Percentiles rank a stretch among this genome's conserved stretches.
Evolutionary conservation across 164 flowering plant species (phyloP).

Genomic region (Vitis labrusca): DNA sequence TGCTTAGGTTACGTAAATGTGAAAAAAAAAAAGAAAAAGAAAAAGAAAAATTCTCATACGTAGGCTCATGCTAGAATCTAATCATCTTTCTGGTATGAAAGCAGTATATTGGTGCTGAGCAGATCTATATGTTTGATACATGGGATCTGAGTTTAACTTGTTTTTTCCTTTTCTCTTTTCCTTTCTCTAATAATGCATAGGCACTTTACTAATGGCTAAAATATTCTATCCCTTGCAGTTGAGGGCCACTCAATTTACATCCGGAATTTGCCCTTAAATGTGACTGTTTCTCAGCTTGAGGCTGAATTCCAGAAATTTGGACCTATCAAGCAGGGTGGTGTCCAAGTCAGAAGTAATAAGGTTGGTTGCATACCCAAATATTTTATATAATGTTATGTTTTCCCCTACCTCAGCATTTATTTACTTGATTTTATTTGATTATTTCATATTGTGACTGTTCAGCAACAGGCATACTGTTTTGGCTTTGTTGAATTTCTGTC

Average conservation of each 20-base stretch:
- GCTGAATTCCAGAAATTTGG: slow-evolving; percentile 77
- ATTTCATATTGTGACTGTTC: slow-evolving; percentile 12
- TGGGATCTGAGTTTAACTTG: not conserved
- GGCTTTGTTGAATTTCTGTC: slow-evolving; percentile 86
- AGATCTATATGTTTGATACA: not conserved
- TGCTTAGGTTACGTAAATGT: not conserved
- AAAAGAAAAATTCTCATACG: not conserved
- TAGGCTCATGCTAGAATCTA: not conserved
- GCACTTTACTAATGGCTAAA: not conserved
- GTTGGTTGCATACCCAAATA: slow-evolving; percentile 29
- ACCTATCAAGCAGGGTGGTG: slow-evolving; percentile 62
- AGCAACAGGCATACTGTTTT: slow-evolving; percentile 76
- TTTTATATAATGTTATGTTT: not conserved
- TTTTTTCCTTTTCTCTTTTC: not conserved
- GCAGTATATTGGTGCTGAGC: not conserved
- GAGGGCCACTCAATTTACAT: slow-evolving; percentile 76
- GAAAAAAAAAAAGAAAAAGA: not conserved
- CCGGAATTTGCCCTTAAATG: slow-evolving; percentile 53
- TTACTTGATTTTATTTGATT: not conserved
- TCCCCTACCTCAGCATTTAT: not conserved
- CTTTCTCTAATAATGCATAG: not conserved
- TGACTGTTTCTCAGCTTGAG: slow-evolving; percentile 51
- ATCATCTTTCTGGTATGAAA: not conserved
- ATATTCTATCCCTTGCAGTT: slow-evolving; percentile 27
- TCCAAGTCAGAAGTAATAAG: slow-evolving; percentile 86